These are phyloP conservation scores for Sugiyamaella marilandica DNA, from an alignment of 805 yeast species.

Conservation along the genomic window DNA sequence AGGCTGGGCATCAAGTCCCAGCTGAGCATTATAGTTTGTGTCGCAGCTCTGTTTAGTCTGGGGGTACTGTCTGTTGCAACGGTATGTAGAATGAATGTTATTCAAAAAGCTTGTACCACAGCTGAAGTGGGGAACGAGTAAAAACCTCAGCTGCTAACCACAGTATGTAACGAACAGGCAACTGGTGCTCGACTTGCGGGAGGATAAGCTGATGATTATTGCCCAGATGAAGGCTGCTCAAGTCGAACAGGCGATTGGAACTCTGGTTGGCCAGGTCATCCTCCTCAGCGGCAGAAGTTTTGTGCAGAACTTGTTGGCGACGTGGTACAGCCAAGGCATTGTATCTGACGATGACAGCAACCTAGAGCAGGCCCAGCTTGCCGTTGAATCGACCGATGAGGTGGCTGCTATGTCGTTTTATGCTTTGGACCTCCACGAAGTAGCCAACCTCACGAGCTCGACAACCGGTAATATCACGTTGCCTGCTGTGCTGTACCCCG, in stretches of 20 bases:
- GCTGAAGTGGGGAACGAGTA: slow-evolving; percentile 1
- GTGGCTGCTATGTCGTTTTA: slow-evolving; percentile 21
- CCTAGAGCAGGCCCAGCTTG: slow-evolving; percentile 14
- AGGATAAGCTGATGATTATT: slow-evolving; percentile 66
- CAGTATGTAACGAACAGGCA: slow-evolving; percentile 55
- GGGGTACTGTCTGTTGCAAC: slow-evolving; percentile 69
- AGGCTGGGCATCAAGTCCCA: slow-evolving; percentile 62
- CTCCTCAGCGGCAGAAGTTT: slow-evolving; percentile 57
- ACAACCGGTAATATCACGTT: slow-evolving; percentile 5
- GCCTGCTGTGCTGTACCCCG: slow-evolving; percentile 16
- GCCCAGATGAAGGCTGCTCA: slow-evolving; percentile 80
- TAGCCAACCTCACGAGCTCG: slow-evolving; percentile 3
- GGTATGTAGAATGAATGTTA: slow-evolving; percentile 17
- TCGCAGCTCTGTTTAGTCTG: slow-evolving; percentile 65
- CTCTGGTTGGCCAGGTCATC: slow-evolving; percentile 60
- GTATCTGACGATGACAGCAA: slow-evolving; percentile 7
- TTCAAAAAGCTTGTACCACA: slow-evolving; percentile 4
- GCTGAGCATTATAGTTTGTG: slow-evolving; percentile 62
- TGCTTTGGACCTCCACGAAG: slow-evolving; percentile 6
- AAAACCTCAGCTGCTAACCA: slow-evolving; percentile 2
- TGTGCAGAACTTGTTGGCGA: slow-evolving; percentile 52
- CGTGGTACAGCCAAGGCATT: slow-evolving; percentile 32
- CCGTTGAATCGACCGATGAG: slow-evolving; percentile 22
- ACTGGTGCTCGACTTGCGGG: slow-evolving; percentile 54
- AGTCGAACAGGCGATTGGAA: slow-evolving; percentile 59